Base-by-base conservation (phyloP, 2,329 filamentous ascomycete genomes). In the Cucurbitaria berberidis region DNA sequence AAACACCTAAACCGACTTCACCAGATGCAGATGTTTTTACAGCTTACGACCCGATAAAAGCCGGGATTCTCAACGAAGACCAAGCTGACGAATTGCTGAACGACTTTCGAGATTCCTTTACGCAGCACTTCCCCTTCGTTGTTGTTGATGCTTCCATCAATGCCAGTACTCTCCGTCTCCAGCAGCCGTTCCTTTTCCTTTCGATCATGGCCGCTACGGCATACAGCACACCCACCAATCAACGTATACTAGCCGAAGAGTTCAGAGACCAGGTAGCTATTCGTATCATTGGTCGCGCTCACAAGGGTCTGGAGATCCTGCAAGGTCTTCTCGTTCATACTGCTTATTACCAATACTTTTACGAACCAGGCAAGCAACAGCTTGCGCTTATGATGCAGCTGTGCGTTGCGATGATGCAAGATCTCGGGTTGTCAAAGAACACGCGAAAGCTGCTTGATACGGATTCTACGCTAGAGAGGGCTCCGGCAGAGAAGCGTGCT, bases 241-340 rank as follows among this genome's bases (percentile, higher is more conserved):
- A 74, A 48, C 43, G 48, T 15, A 54, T 60, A 0, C 59, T 74
- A 5, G 64, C 64, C 6, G 69, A 66, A 24, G 61, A 64, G 22
- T 49, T 74, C 38, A 62, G 64, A 34, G 48, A 65, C 4, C 60
- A 67, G 36, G 62, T 77, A 38, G 40, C 26, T 5, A 76, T 41
- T 6, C 65, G 67, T 9, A 66, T 75, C 40, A 60, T 78, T 10
- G 44, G 70, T 13, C 57, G 60, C 5, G 68, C 68, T 2, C 63
- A 74, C 8, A 66, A 74, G 21, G 73, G 62, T 26, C 67, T 79
- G n/a, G 77, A 77, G 32, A 60, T 76, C 11, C 63, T 78, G 15
- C 73, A 78, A 56, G 76, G 75, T 2, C 48, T 77, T 5, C 56
- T 78, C 13, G 60, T 78, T 0, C 70, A 69, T 45, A 51, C 73